Evolutionary conservation across 257 asterid genomes (phyloP), one percentile per base, ranked within the genome.

Genomic region (Gardenia jasminoides): DNA sequence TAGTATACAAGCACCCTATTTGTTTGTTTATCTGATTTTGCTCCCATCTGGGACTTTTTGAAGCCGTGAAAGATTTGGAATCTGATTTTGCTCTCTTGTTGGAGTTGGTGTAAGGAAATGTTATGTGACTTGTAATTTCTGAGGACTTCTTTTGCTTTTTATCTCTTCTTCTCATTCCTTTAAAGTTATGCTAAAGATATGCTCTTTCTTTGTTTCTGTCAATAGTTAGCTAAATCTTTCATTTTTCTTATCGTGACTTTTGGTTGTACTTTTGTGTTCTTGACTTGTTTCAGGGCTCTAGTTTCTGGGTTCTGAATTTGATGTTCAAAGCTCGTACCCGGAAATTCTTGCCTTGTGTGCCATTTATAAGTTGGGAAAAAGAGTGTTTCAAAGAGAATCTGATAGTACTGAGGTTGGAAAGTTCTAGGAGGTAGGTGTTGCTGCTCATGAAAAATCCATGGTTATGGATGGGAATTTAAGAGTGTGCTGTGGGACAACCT

Each of bases 401-500:
- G 30, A 66, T 10, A 67, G 69, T 75, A 4, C 9, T 9, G 64
- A 47, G 75, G 64, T 64, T 31, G 67, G 8, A 58, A 56, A 78
- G 43, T 74, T 78, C 79, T 73, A 70, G 76, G 65, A n/a, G 43
- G 75, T 66, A 56, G 50, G 83, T 74, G 54, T 80, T 80, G 61
- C 58, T 75, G 47, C 52, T 79, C 50, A 72, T 59, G 73, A 50
- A 20, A 67, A 43, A 46, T 87, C 84, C 64, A 89, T 88, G 90
- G 89, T 82, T 82, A 88, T 90, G 97, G 97, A 91, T 84, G 86
- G 85, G 33, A 83, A 84, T 67, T 82, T 79, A 67, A 75, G 76
- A 39, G 71, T 86, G 67, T 67, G 74, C 72, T 72, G 30, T 62
- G 84, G 82, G 70, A 72, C 78, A 7, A 56, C 80, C 12, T 61